Percentiles rank a stretch among this genome's conserved stretches.
These are phyloP conservation scores for Sclerotinia spermophila DNA, from an alignment of 2,329 filamentous ascomycete genomes.

Conservation along the genomic window DNA sequence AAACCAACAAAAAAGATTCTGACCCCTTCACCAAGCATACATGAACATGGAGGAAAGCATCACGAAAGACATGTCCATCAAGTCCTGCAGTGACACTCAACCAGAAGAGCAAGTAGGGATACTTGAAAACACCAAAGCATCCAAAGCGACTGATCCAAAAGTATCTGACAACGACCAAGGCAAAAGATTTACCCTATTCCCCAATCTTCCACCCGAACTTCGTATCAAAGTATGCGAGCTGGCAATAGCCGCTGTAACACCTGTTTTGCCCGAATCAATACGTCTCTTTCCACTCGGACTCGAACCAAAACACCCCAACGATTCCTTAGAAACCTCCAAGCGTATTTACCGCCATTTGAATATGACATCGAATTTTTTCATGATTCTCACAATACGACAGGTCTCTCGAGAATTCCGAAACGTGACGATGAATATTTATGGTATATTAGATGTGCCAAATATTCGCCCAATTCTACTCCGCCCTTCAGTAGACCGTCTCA, in stretches of 20 bases:
- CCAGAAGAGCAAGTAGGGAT: background rate
- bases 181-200: background rate
- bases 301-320: background rate
- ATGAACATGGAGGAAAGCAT: background rate
- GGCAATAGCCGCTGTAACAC: background rate
- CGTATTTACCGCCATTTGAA: background rate
- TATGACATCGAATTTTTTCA: too few relatives aligned
- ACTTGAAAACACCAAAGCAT: background rate
- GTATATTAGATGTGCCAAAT: background rate
- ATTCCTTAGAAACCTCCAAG: background rate
- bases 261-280: background rate
- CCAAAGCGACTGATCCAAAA: too few relatives aligned
- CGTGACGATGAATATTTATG: background rate
- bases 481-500: too few relatives aligned
- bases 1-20: too few relatives aligned
- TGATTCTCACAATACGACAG: background rate
- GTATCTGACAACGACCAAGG: accelerated
- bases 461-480: background rate
- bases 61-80: background rate
- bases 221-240: background rate
- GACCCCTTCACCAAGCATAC: background rate
- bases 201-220: background rate
- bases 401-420: background rate
- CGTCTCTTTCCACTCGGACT: too few relatives aligned
- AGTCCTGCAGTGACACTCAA: background rate